These are phyloP conservation scores for Blastobotrys muscicola DNA, from an alignment of 805 yeast species.

Conservation along the genomic window DNA sequence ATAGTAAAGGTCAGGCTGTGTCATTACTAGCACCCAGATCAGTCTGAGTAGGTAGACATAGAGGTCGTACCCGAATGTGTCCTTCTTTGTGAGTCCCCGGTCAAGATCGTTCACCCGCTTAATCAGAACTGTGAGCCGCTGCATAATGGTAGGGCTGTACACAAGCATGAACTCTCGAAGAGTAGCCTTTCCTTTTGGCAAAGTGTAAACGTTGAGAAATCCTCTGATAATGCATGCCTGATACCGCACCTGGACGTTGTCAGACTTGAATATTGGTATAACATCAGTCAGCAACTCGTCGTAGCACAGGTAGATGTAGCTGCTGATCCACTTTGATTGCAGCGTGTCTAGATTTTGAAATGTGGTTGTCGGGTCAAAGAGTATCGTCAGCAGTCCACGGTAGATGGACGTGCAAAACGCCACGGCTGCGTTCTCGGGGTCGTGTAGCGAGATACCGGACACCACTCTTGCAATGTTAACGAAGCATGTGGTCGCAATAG, in stretches of 20 bases:
- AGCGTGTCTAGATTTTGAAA: conserved; percentile 9
- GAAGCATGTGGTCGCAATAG: conserved; percentile 6
- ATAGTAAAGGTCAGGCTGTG: conserved; percentile 2
- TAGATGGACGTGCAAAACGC: conserved; percentile 6
- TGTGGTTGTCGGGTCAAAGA: conserved; percentile 5
- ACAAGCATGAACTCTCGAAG: conserved; percentile 4
- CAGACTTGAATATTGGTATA: conserved; percentile 4
- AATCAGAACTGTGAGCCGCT: conserved; percentile 4
- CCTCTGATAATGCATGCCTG: conserved; percentile 13
- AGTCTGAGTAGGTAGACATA: conserved; percentile 8
- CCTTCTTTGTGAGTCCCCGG: not conserved
- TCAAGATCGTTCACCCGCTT: conserved; percentile 8
- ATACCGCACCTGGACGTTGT: conserved; percentile 1
- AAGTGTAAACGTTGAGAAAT: conserved; percentile 6
- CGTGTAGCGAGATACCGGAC: conserved; percentile 7
- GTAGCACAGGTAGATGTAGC: conserved; percentile 8
- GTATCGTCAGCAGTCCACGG: conserved; percentile 5
- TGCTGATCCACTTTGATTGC: conserved; percentile 9
- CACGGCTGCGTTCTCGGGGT: conserved; percentile 7
- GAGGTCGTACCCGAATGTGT: conserved; percentile 4
- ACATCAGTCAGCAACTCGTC: conserved; percentile 8
- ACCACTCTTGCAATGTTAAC: conserved; percentile 12
- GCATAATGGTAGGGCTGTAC: conserved; percentile 3
- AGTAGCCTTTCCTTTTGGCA: conserved; percentile 8
- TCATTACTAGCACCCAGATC: conserved; percentile 6